Evolutionary conservation across 345 rosid species (phyloP).

Genomic region (Lumnitzera racemosa): DNA sequence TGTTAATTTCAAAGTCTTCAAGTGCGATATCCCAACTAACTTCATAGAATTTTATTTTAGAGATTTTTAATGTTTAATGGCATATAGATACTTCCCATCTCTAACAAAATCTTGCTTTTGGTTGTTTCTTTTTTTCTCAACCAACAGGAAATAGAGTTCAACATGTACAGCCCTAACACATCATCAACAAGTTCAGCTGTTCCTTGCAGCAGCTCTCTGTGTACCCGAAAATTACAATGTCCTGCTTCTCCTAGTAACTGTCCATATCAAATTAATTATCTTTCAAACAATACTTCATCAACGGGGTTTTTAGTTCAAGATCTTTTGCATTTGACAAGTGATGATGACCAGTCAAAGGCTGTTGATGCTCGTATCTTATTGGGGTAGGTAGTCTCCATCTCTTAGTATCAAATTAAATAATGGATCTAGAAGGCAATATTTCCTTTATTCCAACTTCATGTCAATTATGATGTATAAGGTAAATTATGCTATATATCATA

Average conservation of each 20-base stretch:
- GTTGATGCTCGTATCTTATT: conserved; percentile 43
- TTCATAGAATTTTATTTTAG: too few relatives aligned
- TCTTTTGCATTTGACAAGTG: conserved; percentile 49
- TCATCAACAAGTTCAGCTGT: conserved; percentile 60
- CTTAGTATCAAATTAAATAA: too few relatives aligned
- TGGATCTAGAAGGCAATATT: too few relatives aligned
- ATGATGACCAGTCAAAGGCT: conserved; percentile 26
- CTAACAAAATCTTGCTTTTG: neutral
- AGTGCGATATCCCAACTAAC: too few relatives aligned
- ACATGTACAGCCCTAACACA: conserved; percentile 62
- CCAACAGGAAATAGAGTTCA: conserved; percentile 39
- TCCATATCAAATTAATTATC: conserved; percentile 56
- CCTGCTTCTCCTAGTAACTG: conserved; percentile 44
- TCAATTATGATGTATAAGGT: too few relatives aligned
- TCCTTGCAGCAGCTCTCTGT: conserved; percentile 50
- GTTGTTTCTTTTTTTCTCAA: neutral
- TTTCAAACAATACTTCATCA: conserved; percentile 65
- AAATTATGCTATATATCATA: too few relatives aligned
- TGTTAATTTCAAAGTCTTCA: too few relatives aligned
- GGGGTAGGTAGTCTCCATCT: conserved; percentile 39
- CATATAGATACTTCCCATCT: neutral
- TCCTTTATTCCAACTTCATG: too few relatives aligned
- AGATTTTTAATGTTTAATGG: neutral
- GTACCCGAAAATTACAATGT: conserved; percentile 35
- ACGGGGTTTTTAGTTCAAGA: conserved; percentile 66